Conservation (phyloP, 2,329 filamentous ascomycete genomes). For the Plenodomus lindquistii region DNA sequence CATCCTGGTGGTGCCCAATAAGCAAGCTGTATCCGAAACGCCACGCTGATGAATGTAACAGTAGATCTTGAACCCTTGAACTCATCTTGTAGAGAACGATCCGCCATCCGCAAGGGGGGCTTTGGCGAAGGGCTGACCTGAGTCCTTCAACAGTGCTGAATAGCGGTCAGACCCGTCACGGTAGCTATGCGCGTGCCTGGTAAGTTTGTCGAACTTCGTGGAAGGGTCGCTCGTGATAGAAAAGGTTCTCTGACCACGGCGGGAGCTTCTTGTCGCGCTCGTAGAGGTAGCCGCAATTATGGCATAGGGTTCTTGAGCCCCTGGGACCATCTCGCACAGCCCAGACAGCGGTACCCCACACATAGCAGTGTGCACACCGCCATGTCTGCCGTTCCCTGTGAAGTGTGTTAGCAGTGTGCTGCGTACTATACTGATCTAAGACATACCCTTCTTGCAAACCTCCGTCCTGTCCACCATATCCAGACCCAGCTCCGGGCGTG, state of each 20-base stretch:
- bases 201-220: conserved; percentile 23
- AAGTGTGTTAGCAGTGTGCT: conserved; percentile 14
- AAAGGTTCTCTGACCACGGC: conserved; percentile 73
- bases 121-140: neutral
- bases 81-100: neutral
- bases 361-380: conserved; percentile 84
- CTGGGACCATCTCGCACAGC: conserved; percentile 88
- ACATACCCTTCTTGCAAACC: conserved; percentile 53
- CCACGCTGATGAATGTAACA: conserved; percentile 29
- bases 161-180: neutral
- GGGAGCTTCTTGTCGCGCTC: conserved; percentile 86
- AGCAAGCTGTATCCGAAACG: conserved; percentile 9
- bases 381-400: conserved; percentile 74
- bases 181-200: conserved; percentile 15
- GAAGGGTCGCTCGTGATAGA: conserved; percentile 51
- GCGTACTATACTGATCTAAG: conserved; percentile 1
- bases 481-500: conserved; percentile 74
- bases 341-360: conserved; percentile 92
- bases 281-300: conserved; percentile 88
- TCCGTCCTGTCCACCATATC: conserved; percentile 69
- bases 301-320: conserved; percentile 83
- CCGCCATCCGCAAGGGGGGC: neutral
- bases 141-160: neutral
- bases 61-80: neutral
- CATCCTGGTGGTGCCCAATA: neutral